Conservation (phyloP, 2,329 filamentous ascomycete genomes). For the Penicillium sp. region DNA sequence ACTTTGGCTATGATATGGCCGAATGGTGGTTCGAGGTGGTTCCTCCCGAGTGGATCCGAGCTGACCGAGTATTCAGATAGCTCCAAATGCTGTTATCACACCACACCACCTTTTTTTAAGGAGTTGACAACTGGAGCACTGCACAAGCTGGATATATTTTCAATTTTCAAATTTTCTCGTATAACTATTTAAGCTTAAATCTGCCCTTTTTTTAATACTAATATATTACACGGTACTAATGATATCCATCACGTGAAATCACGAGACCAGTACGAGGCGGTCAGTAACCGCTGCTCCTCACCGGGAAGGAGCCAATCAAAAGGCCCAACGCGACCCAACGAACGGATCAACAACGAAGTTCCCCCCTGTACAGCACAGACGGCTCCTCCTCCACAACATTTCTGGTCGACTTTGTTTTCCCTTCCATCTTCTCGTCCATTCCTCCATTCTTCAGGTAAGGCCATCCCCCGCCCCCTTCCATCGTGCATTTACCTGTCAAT, state of each 20-base stretch:
- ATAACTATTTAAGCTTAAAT: neutral
- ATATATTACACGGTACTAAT: neutral
- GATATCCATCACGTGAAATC: constrained; percentile 6
- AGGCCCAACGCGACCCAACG: constrained; percentile 37
- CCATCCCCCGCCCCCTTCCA: constrained; percentile 16
- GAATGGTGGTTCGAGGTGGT: constrained; percentile 8
- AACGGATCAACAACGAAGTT: constrained; percentile 36
- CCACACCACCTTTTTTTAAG: neutral
- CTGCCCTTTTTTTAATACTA: neutral
- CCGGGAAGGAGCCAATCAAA: constrained; percentile 29
- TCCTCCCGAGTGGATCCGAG: constrained; percentile 6
- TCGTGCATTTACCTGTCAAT: constrained; percentile 1
- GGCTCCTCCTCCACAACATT: constrained; percentile 49
- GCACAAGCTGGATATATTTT: too few species aligned
- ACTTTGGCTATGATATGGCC: constrained; percentile 1
- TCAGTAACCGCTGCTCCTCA: constrained; percentile 15
- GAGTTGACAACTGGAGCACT: neutral
- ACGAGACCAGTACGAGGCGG: constrained; percentile 21
- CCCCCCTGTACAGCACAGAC: constrained; percentile 40
- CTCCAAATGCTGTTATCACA: neutral
- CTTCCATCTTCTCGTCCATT: constrained; percentile 25
- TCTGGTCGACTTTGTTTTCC: constrained; percentile 36
- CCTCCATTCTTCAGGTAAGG: constrained; percentile 23
- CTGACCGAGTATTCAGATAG: constrained; percentile 5
- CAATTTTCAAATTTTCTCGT: neutral